Evolutionary conservation across 139 green algal species (phyloP).

Genomic region (Trebouxia sp.): DNA sequence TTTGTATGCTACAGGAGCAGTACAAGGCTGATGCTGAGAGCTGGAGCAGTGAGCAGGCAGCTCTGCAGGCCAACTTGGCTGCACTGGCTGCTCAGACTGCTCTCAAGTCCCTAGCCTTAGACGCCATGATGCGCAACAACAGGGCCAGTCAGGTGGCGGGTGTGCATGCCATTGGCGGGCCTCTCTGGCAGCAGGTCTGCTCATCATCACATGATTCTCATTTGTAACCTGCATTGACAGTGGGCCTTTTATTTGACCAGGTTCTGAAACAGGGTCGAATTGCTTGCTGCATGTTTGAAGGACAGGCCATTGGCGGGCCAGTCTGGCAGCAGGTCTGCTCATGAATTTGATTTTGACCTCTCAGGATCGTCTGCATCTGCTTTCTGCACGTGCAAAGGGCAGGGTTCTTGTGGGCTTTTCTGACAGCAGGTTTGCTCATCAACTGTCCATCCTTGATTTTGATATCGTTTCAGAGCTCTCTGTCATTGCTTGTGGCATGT

Average conservation of each 20-base stretch:
- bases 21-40: slow-evolving; percentile 23
- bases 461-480: no score
- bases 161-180: not conserved
- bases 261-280: not conserved
- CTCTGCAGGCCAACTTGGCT: slow-evolving; percentile 2
- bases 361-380: no score
- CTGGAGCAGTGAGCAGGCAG: slow-evolving; percentile 19
- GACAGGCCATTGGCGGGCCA: no score
- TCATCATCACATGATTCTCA: no score
- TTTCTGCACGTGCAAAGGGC: not conserved
- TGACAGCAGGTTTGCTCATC: no score
- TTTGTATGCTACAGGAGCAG: slow-evolving; percentile 2
- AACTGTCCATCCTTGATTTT: no score
- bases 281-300: no score
- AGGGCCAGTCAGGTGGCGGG: not conserved
- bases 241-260: not conserved
- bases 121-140: slow-evolving; percentile 26
- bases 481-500: not conserved
- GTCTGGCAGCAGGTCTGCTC: no score
- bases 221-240: no score
- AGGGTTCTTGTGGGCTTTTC: not conserved
- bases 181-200: slow-evolving; percentile 12
- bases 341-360: no score
- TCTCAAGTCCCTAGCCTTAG: slow-evolving; percentile 8
- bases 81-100: slow-evolving; percentile 10